Base-by-base conservation (phyloP, 2,329 filamentous ascomycete species). In the Xylariaceae sp. region DNA sequence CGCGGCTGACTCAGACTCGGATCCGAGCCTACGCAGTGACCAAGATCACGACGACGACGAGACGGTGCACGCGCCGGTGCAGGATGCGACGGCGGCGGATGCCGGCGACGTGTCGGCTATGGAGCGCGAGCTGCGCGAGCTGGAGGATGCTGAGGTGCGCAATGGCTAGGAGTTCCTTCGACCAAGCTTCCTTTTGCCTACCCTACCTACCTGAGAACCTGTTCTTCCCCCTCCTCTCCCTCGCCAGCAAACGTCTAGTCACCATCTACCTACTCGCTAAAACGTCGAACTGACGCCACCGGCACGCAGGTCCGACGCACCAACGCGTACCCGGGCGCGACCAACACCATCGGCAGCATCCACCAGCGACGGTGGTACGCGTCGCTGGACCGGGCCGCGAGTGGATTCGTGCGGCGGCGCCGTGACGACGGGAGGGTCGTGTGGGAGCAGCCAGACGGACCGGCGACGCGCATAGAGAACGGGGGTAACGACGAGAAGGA, bases 291-390 rank as follows among this genome's bases (percentile, higher is more conserved):
- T n/a, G n/a, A n/a, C n/a, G n/a, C n/a, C n/a, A n/a, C n/a, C n/a
- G n/a, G n/a, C n/a, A n/a, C n/a, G n/a, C n/a, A n/a, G n/a, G n/a
- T n/a, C n/a, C 69, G 75, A 6, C 52, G 52, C 2, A 74, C 68
- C 5, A 85, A 85, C 45, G 77, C 80, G 4, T 85, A 85, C 46
- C 59, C 70, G 0, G 80, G 80, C 5, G 76, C 81, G 0, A 63
- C 48, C 1, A 85, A 85, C 46, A 72, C 66, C 3, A 77, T 85
- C 25, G 75, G 71, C 5, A 83, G 78, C 23, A 61, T 84, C 4
- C 72, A 84, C 45, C 79, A 84, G 52, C 67, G 80, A 5, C 64
- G 66, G 26, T 85, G 79, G 81, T 82, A 74, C 38, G 47, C 83
- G 13, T 72, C 71, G 9, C 60, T 85, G 1, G 80, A 85, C 47